These are phyloP conservation scores for Jatropha podagrica DNA, from an alignment of 441 rosid species.

Conservation along the genomic window DNA sequence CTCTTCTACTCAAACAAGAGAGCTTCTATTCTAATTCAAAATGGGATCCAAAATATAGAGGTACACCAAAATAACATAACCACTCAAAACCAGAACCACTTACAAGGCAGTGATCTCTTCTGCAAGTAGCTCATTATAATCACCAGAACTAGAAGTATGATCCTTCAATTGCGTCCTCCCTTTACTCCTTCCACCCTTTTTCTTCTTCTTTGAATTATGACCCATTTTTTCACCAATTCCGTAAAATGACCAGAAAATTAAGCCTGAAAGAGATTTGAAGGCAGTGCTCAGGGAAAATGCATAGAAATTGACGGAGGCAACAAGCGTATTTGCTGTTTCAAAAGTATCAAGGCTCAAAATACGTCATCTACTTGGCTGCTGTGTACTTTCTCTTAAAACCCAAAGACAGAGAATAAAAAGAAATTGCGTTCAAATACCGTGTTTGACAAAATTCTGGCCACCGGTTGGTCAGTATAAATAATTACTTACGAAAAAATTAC, in stretches of 20 bases:
- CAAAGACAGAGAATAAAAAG: too few species aligned
- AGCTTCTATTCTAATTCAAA: not conserved
- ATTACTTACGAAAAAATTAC: too few species aligned
- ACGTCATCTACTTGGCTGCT: too few species aligned
- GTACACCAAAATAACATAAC: not conserved
- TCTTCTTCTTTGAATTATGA: slow-evolving; percentile 72
- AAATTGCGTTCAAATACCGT: too few species aligned
- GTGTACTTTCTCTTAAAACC: too few species aligned
- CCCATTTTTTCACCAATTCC: slow-evolving; percentile 46
- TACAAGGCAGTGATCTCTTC: slow-evolving; percentile 98
- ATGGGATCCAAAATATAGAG: not conserved
- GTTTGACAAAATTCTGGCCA: too few species aligned
- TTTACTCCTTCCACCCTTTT: slow-evolving; percentile 58
- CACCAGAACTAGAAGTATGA: slow-evolving; percentile 48
- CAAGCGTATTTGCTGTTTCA: not conserved
- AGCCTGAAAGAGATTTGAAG: not conserved
- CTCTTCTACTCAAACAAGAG: not conserved
- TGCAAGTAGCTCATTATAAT: slow-evolving; percentile 77
- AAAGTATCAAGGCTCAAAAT: too few species aligned
- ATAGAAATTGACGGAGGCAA: not conserved
- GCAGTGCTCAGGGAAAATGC: not conserved
- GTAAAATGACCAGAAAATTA: not conserved
- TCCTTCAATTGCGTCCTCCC: slow-evolving; percentile 70
- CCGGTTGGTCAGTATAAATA: too few species aligned
- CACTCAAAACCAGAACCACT: slow-evolving; percentile 20